phyloP scores from a whole-genome alignment of 208 protist species.

The Angomonas ambiguus region DNA sequence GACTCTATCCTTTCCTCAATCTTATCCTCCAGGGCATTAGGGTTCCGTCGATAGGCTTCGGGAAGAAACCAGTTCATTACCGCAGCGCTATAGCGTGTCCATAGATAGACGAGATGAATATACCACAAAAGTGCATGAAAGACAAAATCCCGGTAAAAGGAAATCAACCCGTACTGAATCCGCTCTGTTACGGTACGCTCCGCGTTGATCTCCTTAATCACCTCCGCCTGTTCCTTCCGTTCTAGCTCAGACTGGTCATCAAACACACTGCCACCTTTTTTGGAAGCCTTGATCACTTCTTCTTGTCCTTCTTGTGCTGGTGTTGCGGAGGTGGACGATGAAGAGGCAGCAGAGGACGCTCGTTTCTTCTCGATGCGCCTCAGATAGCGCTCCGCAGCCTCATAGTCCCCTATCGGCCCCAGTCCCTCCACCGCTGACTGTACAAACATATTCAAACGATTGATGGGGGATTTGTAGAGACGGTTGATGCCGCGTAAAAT shows the following conservation, averaged over 20 bases:
- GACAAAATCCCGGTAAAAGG: neutral
- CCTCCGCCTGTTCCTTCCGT: constrained; percentile 32
- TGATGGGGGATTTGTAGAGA: constrained; percentile 72
- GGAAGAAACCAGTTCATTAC: neutral
- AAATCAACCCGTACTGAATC: neutral
- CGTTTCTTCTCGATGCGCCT: constrained; percentile 22
- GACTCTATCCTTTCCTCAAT: neutral
- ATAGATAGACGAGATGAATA: neutral
- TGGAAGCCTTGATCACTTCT: neutral
- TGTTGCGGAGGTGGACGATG: constrained; percentile 12
- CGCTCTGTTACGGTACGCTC: constrained; percentile 8
- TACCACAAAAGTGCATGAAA: neutral
- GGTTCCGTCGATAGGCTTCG: neutral
- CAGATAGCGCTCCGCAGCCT: constrained; percentile 48
- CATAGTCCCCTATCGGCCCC: constrained; percentile 51
- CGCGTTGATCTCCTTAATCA: constrained; percentile 23
- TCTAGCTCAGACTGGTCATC: constrained; percentile 24
- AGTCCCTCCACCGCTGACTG: constrained; percentile 47
- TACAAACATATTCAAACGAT: constrained; percentile 78
- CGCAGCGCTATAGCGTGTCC: neutral
- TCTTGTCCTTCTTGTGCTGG: neutral
- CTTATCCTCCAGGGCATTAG: neutral
- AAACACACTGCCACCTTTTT: constrained; percentile 44
- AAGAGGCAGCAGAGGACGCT: no score
- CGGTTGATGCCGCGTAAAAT: constrained; percentile 80